Base-by-base conservation (phyloP, 2,329 filamentous ascomycete genomes). In the Pezicula radicicola region DNA sequence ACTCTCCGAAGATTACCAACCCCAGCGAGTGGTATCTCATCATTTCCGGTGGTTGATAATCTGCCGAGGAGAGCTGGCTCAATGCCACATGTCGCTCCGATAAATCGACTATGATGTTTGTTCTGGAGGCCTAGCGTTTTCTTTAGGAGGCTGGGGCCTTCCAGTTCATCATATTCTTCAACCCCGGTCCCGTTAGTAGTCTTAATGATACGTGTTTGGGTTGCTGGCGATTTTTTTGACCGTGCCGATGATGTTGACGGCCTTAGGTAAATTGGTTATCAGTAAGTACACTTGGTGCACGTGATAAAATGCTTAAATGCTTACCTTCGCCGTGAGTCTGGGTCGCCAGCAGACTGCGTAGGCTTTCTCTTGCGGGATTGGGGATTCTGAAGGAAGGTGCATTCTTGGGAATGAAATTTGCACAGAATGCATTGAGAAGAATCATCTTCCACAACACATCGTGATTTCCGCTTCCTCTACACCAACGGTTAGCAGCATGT, bases 51-150 rank as follows among this genome's bases (percentile, higher is more conserved):
- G 66, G 90, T 89, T 10, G 83, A 79, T n/a, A 87, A 88, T 27
- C 91, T 78, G 59, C 88, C 88, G 68, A 92, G 88, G 53, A 93
- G 75, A 21, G 85, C 84, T 19, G 88, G 86, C 66, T 93, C 89
- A 64, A 91, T 88, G 59, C 91, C 87, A 50, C 88, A 89, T 43
- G 88, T 92, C 51, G 87, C 81, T 25, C 89, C 89, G 59, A 93
- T 87, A 65, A 91, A 89, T 70, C 89, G 86, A 71, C 87, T 89
- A 68, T 87, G 89, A 52, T 88, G 83, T 67, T 89, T 85, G 63
- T 82, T 76, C 66, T 92, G 88, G 59, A 92, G 77, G 56, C 89
- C 89, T 50, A 93, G 75, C n/a, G 84, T 87, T 65, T 82, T 79
- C 68, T 84, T 84, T 52, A 88, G 75, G 61, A 86, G 74, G 55